Evolutionary conservation across 371 early-diverging fungal genomes (phyloP).

Genomic region (Haplosporangium sp.): DNA sequence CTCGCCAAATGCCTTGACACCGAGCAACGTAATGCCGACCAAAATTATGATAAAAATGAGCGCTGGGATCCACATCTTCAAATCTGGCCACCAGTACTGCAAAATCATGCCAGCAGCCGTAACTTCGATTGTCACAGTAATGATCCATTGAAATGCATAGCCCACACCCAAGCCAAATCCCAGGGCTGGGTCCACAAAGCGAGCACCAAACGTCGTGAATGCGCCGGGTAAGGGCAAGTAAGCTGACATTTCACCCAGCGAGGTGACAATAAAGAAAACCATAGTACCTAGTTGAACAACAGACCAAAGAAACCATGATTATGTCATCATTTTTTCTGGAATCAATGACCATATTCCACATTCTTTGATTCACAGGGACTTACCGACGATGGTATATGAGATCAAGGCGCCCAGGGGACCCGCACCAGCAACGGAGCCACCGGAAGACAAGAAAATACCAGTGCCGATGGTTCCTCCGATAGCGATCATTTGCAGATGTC

Average conservation of each 20-base stretch:
- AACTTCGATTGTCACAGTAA: conserved; percentile 82
- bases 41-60: conserved; percentile 32
- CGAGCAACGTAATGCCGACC: conserved; percentile 49
- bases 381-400: conserved; percentile 75
- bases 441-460: conserved; percentile 88
- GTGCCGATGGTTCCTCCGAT: conserved; percentile 62
- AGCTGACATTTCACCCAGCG: conserved; percentile 88
- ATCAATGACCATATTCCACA: too few species aligned
- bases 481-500: conserved; percentile 36
- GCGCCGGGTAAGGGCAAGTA: conserved; percentile 84
- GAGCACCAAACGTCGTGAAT: conserved; percentile 82
- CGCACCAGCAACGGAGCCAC: conserved; percentile 75
- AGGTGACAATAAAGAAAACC: conserved; percentile 85
- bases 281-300: conserved; percentile 48
- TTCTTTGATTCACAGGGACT: conserved; percentile 6
- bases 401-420: conserved; percentile 86
- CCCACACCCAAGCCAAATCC: conserved; percentile 88
- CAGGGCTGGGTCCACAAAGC: conserved; percentile 86
- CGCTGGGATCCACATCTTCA: conserved; percentile 36
- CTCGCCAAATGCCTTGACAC: conserved; percentile 58
- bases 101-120: conserved; percentile 72
- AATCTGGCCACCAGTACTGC: conserved; percentile 75
- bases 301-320: background rate
- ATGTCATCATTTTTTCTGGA: too few species aligned
- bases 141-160: conserved; percentile 79